A percentile compares a stretch with the other conserved stretches of the same genome.
phyloP scores from a whole-genome alignment of 768 basidiomycete genomes.

The Rhizopogon vinicolor region DNA sequence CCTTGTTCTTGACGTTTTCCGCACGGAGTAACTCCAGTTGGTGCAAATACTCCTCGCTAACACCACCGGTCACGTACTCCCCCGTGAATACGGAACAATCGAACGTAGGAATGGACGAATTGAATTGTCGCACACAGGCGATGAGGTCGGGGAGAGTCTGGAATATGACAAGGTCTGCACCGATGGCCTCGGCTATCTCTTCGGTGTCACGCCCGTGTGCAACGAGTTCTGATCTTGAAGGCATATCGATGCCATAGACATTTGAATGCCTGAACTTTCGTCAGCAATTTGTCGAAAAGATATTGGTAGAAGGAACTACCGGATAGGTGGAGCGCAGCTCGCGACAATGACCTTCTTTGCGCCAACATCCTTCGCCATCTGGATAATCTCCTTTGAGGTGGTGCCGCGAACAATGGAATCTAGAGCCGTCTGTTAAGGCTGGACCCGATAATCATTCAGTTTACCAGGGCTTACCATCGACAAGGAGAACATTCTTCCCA shows the following conservation, averaged over 20 bases:
- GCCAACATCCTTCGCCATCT: conserved; percentile 99
- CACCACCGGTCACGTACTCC: conserved; percentile 92
- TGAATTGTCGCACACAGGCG: conserved; percentile 80
- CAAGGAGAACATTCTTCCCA: conserved; percentile 88
- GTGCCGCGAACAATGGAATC: conserved; percentile 99
- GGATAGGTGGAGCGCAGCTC: conserved; percentile 95
- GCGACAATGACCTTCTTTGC: conserved; percentile 95
- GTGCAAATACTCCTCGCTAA: conserved; percentile 77
- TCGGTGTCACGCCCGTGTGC: conserved; percentile 71
- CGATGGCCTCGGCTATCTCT: conserved; percentile 76
- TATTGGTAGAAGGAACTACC: conserved; percentile 37
- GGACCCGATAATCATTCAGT: neutral
- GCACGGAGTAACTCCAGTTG: conserved; percentile 73
- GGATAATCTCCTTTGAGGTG: conserved; percentile 96
- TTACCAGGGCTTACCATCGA: conserved; percentile 66
- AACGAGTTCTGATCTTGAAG: conserved; percentile 89
- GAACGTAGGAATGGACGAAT: conserved; percentile 69
- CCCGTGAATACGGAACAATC: conserved; percentile 99
- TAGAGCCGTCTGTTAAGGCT: conserved; percentile 21
- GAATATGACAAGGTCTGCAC: conserved; percentile 94
- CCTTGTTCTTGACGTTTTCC: conserved; percentile 72
- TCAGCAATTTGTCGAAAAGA: conserved; percentile 3
- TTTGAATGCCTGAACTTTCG: conserved; percentile 63
- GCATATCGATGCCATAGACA: conserved; percentile 99
- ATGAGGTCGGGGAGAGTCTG: conserved; percentile 89